Conservation (phyloP, 345 rosid genomes). For the Eucalyptus curtisii region DNA sequence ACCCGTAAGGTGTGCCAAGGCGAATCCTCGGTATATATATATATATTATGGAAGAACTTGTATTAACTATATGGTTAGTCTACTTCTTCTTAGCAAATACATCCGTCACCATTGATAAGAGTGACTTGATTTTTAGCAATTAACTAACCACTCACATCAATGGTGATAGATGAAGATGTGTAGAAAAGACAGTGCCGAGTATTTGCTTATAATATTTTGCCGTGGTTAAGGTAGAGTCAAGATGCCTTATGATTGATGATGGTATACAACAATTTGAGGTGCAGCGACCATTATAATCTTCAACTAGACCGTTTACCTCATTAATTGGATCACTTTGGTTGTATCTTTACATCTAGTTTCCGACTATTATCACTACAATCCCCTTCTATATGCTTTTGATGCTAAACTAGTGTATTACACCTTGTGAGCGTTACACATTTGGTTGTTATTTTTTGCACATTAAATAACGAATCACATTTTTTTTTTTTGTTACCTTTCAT, state of each 20-base stretch:
- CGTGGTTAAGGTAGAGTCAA: not conserved
- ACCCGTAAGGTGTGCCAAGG: no score
- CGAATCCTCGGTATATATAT: no score
- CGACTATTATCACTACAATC: rapidly evolving
- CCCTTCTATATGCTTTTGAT: not conserved
- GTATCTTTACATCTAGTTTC: not conserved
- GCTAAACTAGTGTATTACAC: not conserved
- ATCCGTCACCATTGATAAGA: not conserved
- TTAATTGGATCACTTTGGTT: not conserved
- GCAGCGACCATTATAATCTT: not conserved
- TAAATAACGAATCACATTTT: rapidly evolving
- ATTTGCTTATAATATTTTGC: not conserved
- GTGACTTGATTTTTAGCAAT: not conserved
- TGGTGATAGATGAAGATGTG: not conserved
- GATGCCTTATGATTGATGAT: not conserved
- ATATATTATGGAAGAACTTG: not conserved
- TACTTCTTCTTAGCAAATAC: not conserved
- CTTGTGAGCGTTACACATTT: not conserved
- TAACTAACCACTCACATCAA: not conserved
- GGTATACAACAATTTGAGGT: not conserved
- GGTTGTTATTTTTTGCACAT: not conserved
- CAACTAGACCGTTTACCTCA: not conserved
- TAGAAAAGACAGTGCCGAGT: not conserved
- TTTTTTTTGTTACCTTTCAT: not conserved
- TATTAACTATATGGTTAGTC: not conserved